phyloP scores from a whole-genome alignment of 495 filamentous ascomycete species.

The Penicillium turbatum region DNA sequence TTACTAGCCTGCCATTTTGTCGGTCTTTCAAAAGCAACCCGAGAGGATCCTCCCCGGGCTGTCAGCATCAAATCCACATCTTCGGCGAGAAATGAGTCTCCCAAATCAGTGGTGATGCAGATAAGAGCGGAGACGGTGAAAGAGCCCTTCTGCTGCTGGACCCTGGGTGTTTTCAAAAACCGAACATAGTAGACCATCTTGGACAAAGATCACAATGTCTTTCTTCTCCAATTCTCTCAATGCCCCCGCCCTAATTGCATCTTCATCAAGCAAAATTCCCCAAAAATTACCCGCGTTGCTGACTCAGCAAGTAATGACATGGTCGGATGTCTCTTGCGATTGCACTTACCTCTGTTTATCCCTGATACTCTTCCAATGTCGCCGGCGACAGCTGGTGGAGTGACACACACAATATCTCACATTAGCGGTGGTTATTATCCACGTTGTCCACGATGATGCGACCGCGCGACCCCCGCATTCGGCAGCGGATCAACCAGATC shows the following conservation, averaged over 20 bases:
- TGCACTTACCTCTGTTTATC: not conserved
- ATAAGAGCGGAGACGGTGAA: conserved; percentile 51
- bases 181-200: conserved; percentile 68
- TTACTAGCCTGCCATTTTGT: conserved; percentile 52
- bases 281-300: conserved; percentile 21
- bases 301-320: conserved; percentile 26
- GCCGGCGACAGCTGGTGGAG: conserved; percentile 14
- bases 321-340: conserved; percentile 4
- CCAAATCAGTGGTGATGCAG: conserved; percentile 86
- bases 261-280: conserved; percentile 1
- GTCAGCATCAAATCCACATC: conserved; percentile 53
- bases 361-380: conserved; percentile 5
- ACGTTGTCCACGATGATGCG: conserved; percentile 45
- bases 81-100: conserved; percentile 75
- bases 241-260: not conserved
- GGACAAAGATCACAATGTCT: not conserved
- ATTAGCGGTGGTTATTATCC: not conserved
- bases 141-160: conserved; percentile 40
- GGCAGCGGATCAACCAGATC: conserved; percentile 89
- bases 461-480: conserved; percentile 85
- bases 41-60: conserved; percentile 22
- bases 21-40: conserved; percentile 40
- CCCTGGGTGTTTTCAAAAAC: conserved; percentile 61
- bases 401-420: not conserved
- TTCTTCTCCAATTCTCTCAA: not conserved